Evolutionary conservation across 495 filamentous ascomycete genomes (phyloP), one percentile per base, ranked within the genome.

Genomic region (Sabuloglossum arenarium): DNA sequence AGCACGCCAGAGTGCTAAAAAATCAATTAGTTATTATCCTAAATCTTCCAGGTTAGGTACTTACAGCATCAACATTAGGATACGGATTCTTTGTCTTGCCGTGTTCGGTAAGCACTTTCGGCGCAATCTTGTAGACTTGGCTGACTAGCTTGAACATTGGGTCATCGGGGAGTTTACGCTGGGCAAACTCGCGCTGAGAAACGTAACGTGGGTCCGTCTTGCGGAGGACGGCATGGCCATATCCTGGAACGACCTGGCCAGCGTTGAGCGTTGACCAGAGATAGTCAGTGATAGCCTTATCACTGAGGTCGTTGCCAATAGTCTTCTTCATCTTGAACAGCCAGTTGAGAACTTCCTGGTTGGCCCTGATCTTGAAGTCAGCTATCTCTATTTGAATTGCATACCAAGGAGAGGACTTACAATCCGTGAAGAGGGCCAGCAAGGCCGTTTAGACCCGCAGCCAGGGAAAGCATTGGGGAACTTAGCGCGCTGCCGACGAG

Each of bases 91-190:
- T 67, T 58, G 65, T 59, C 57, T 98, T 98, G 72, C 91, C 91
- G 75, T 98, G 91, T 78, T 97, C 90, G 59, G 93, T 97, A 63
- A 98, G 74, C 58, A 98, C 91, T 66, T 85, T 86, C 60, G 91
- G 93, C 56, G 91, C 91, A 67, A 98, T 96, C 83, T 98, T 96
- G 82, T 94, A 96, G 61, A 97, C 90, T 75, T 96, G 88, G 79
- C 82, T 87, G 74, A 98, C 91, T 56, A 98, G 82, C 79, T 97
- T 85, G 86, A 95, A 98, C 88, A 98, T 94, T 61, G 87, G 86
- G 75, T 95, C 89, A 68, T 91, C 77, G 64, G 89, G 86, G 67
- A 96, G 84, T 68, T 90, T 80, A 74, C 80, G 82, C 62, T 86
- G 85, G 55, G 91, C 91, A 63, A 98, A 98, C 63, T 87, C 84